These are phyloP conservation scores for Starmerella gropengiesseri DNA, from an alignment of 805 yeast species.

Conservation along the genomic window DNA sequence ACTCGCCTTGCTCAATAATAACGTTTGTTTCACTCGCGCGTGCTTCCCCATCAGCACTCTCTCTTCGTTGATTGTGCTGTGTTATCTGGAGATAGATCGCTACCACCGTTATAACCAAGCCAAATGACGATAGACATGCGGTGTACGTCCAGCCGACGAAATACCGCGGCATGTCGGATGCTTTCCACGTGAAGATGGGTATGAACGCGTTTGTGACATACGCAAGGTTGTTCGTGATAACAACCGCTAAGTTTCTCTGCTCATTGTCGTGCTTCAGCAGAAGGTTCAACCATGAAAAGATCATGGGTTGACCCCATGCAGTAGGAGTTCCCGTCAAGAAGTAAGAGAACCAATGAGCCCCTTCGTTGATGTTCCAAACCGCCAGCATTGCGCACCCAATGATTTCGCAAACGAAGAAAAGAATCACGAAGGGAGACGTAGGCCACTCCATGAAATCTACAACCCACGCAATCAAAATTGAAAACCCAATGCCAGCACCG, in stretches of 20 bases:
- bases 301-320: constrained; percentile 45
- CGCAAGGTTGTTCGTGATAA: constrained; percentile 34
- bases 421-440: constrained; percentile 32
- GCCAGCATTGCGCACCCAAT: constrained; percentile 38
- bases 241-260: constrained; percentile 32
- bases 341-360: constrained; percentile 42
- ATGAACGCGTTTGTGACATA: constrained; percentile 36
- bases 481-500: constrained; percentile 33
- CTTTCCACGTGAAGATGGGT: constrained; percentile 35
- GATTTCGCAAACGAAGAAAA: constrained; percentile 32
- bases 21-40: no score
- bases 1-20: no score
- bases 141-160: constrained; percentile 34
- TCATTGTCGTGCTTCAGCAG: constrained; percentile 35
- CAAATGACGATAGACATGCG: constrained; percentile 30
- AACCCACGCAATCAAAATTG: constrained; percentile 32
- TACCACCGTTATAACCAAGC: constrained; percentile 28
- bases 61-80: no score
- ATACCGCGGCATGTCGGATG: constrained; percentile 32
- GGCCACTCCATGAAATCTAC: constrained; percentile 33
- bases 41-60: no score
- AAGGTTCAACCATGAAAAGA: constrained; percentile 47
- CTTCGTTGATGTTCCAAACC: constrained; percentile 39
- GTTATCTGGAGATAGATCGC: constrained; percentile 32
- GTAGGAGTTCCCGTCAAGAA: constrained; percentile 40